Evolutionary conservation across 495 filamentous ascomycete species (phyloP), one percentile per base, ranked within the genome.

Genomic region (Aspergillus hancockii): DNA sequence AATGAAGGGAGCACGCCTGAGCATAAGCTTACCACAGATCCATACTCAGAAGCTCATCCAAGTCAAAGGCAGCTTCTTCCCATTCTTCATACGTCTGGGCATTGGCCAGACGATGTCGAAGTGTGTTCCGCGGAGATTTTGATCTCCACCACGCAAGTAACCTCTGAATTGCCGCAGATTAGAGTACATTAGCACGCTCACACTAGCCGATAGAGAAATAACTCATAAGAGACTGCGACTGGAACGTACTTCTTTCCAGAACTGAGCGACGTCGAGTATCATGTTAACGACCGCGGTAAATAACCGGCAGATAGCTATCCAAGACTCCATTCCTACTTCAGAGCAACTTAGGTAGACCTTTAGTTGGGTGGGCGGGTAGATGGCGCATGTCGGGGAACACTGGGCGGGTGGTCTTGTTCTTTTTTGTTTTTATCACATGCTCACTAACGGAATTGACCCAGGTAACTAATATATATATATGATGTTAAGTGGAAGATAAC

Each of bases 1-100:
- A 47, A 14, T 7, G 8, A 9, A n/a, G 19, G 41, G 41, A 5
- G 19, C 6, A 2, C 1, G 8, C 19, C 3, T 8, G 21, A 47
- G 38, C 10, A 16, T 34, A n/a, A n/a, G 9, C 58, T 43, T 77
- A 90, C 93, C 93, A 97, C 57, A 93, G 70, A 75, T 96, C 89
- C 67, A 90, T 86, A 28, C 87, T 87, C 2, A 92, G 75, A 13
- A 88, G 70, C 68, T 87, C 85, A 67, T 97, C 93, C 21, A 97
- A 81, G 61, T 90, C 85, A 55, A 88, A 82, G 1, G 92, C 91
- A 3, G 86, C 85, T 51, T 85, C 84, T 71, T 93, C 88, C 91
- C 92, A 97, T 64, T 93, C 87, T 63, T 93, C 90, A 57, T 85
- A 97, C 6, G 79, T 76, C 54, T 80, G 75, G 3, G 93, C 89